phyloP scores from a whole-genome alignment of 1,284 basidiomycete genomes.

The Austroboletus niveus region DNA sequence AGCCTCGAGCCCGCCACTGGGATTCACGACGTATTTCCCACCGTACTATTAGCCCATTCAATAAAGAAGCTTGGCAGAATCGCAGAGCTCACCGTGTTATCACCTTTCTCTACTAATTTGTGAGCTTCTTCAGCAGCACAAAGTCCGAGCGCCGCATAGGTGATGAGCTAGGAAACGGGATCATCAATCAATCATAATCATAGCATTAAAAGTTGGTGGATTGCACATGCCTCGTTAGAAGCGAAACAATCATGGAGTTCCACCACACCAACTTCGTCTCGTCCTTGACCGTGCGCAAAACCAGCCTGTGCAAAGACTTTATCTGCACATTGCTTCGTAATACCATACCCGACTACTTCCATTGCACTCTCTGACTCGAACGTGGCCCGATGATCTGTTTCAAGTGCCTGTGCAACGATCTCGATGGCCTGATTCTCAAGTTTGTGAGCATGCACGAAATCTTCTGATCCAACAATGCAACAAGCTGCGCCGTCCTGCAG shows the following conservation, averaged over 20 bases:
- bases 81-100: conserved; percentile 66
- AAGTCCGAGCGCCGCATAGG: conserved; percentile 81
- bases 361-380: conserved; percentile 70
- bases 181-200: neutral
- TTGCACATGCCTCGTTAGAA: conserved; percentile 59
- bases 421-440: conserved; percentile 88
- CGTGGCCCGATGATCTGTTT: conserved; percentile 62
- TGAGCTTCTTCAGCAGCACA: conserved; percentile 70
- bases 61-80: neutral
- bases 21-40: conserved; percentile 86
- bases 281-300: conserved; percentile 57
- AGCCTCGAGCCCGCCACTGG: conserved; percentile 82
- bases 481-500: conserved; percentile 71
- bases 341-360: conserved; percentile 72
- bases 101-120: conserved; percentile 72
- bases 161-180: conserved; percentile 56
- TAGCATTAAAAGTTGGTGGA: neutral
- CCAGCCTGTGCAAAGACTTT: conserved; percentile 74
- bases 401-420: conserved; percentile 62
- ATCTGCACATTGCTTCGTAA: conserved; percentile 72
- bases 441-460: conserved; percentile 72
- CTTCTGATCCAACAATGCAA: conserved; percentile 76
- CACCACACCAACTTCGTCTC: conserved; percentile 79
- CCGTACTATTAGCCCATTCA: conserved; percentile 53
- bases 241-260: conserved; percentile 88